phyloP scores from a whole-genome alignment of 106 monocot genomes.

The Allium sativum region DNA sequence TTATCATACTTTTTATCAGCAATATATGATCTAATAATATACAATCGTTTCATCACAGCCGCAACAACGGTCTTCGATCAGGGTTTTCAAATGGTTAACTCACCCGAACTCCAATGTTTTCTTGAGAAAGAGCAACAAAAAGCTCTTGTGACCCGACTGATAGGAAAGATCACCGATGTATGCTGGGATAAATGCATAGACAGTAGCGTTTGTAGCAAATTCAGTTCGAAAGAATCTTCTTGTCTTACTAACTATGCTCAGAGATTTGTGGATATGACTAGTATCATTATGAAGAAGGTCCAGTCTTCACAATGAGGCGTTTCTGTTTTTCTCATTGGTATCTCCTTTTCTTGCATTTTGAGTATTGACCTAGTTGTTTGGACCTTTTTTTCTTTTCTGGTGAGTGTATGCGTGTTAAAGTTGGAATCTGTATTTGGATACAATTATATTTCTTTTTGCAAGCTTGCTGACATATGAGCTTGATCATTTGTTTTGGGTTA shows the following conservation, averaged over 20 bases:
- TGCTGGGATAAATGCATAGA: slow-evolving; percentile 2
- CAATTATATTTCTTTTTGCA: too few species aligned
- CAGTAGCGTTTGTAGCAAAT: not conserved
- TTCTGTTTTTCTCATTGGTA: not conserved
- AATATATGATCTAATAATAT: too few species aligned
- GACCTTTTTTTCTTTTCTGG: not conserved
- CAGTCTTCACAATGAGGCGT: not conserved
- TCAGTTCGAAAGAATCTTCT: not conserved
- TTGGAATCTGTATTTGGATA: too few species aligned
- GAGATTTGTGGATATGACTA: not conserved
- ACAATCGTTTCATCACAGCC: too few species aligned
- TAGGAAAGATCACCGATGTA: slow-evolving; percentile 1
- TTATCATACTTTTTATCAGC: too few species aligned
- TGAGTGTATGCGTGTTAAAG: not conserved
- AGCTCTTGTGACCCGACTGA: not conserved
- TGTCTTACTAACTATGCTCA: slow-evolving; percentile 1
- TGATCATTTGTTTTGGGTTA: too few species aligned
- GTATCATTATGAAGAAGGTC: slow-evolving; percentile 1
- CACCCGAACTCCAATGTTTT: not conserved
- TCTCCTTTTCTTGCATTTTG: not conserved
- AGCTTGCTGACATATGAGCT: too few species aligned
- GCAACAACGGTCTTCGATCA: not conserved
- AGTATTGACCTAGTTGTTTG: too few species aligned
- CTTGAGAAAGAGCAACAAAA: slow-evolving; percentile 3
- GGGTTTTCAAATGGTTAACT: not conserved